Base-by-base conservation (phyloP, 1,139 yeast species). In the Pichia sp. region DNA sequence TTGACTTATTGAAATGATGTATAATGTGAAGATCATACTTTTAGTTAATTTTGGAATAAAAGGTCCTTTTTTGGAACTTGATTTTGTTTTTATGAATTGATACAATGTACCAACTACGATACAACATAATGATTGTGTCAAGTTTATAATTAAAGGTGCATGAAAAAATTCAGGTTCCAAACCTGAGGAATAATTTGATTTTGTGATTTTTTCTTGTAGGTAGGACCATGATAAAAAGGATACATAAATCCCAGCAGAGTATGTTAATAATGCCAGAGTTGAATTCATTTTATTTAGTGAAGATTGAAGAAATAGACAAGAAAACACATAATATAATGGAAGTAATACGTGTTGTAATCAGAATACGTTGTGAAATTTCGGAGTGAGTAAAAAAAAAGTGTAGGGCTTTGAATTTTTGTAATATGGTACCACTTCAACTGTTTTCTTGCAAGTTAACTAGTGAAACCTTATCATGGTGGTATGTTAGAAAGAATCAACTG, bases 151-250 rank as follows among this genome's bases (percentile, higher is more conserved):
- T 51, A 87, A 72, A 0, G 97, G 92, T 1, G 89, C 82, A 52
- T 80, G 76, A 68, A 87, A 89, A 32, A 44, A 53, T 7, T 54
- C 54, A 18, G 53, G 44, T 6, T 45, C 16, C 7, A 43, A 24
- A 35, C n/a, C 7, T 47, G 71, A 73, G 1, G 87, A 89, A 66
- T 89, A 89, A 5, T 87, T 80, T 43, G 82, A 83, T 4, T 94
- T 81, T 27, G 89, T 78, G 56, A 92, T 80, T 45, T 94, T 80
- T 64, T 92, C 98, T 61, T 92, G 97, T 16, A 90, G 74, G 35
- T 87, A 74, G 0, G 96, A 90, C 98, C 98, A 92, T 2, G 92
- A 75, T 35, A 92, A 68, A 60, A 92, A 92, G 37, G 96, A 82
- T 1, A 79, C 80, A 61, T 90, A 92, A 42, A 92, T 85, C 0